A percentile compares a stretch with the other conserved stretches of the same genome.
These are phyloP conservation scores for Apiotrichum sp. DNA, from an alignment of 1,284 basidiomycete species.

Conservation along the genomic window DNA sequence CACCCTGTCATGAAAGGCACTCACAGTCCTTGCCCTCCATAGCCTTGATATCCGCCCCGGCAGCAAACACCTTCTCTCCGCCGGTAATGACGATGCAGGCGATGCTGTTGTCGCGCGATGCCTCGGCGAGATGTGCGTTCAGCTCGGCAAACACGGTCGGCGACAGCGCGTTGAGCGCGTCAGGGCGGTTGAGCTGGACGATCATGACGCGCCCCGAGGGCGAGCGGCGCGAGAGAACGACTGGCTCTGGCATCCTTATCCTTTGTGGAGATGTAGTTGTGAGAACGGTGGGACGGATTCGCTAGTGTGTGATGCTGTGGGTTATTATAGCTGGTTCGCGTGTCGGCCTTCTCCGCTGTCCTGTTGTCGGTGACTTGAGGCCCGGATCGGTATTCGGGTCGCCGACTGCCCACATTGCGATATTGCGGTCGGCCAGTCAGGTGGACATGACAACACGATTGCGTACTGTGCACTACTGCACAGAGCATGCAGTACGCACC, in stretches of 20 bases:
- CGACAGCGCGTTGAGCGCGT: constrained; percentile 86
- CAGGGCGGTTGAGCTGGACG: constrained; percentile 89
- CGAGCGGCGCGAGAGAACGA: constrained; percentile 33
- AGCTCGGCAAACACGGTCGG: constrained; percentile 70
- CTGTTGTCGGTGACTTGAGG: no score
- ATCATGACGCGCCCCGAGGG: constrained; percentile 60
- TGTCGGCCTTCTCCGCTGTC: no score
- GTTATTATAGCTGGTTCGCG: no score
- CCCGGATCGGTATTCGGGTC: no score
- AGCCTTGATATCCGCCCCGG: constrained; percentile 58
- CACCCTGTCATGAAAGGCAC: constrained; percentile 24
- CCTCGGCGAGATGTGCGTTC: constrained; percentile 63
- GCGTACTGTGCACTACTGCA: no score
- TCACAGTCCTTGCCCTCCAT: constrained; percentile 70
- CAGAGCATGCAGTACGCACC: no score
- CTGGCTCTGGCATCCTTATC: constrained; percentile 12
- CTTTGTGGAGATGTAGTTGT: constrained; percentile 7
- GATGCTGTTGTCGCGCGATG: constrained; percentile 64
- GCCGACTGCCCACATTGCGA: no score
- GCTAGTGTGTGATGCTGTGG: no score
- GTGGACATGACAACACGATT: no score
- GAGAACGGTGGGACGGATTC: no score
- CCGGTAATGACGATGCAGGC: constrained; percentile 90
- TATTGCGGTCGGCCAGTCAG: no score
- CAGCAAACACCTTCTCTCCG: constrained; percentile 85